Base-by-base conservation (phyloP, 2,329 filamentous ascomycete species). In the Trichoderma pleuroti region DNA sequence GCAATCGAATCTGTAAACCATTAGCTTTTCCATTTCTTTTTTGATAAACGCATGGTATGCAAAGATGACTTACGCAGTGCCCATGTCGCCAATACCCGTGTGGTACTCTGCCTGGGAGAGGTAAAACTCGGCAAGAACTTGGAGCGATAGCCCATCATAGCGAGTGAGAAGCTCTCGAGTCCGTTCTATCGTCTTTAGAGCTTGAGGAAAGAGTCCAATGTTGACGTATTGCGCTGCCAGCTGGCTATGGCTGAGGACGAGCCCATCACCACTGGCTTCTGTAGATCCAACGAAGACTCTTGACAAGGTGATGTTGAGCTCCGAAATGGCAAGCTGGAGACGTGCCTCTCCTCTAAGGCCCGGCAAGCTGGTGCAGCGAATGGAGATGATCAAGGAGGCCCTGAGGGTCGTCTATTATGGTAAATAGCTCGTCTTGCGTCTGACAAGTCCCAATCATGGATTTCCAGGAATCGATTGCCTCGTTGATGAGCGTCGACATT, bases 41-140 rank as follows among this genome's bases (percentile, higher is more conserved):
- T 18, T 7, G 10, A 26, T 26, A 16, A 4, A 52, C 18, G 3
- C 2, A 10, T n/a, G 14, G 2, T 4, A 26, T 1, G 5, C 2
- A 39, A 16, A 32, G 14, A 61, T 28, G 32, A 81, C 80, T 76
- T 77, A 84, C 78, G 88, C 91, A 80, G 91, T 89, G 11, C 90
- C 85, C 18, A 87, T 81, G 63, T 90, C 88, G 11, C 91, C 91
- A 14, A 90, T 86, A 1, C 87, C 87, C 21, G 94, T 82, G 32
- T 91, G 84, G 78, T 94, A 93, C 78, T 97, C 93, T 0, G 92
- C 90, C 72, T 90, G 89, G 0, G 90, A 88, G 8, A 97, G 81
- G 73, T 94, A 87, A 78, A 91, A 91, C 18, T 80, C 80, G 11
- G 84, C 84, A 24, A 84, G 73, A 7, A 83, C 79, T 21, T 85